Conservation (phyloP, 768 basidiomycete species). For the Auriculariales sp. region DNA sequence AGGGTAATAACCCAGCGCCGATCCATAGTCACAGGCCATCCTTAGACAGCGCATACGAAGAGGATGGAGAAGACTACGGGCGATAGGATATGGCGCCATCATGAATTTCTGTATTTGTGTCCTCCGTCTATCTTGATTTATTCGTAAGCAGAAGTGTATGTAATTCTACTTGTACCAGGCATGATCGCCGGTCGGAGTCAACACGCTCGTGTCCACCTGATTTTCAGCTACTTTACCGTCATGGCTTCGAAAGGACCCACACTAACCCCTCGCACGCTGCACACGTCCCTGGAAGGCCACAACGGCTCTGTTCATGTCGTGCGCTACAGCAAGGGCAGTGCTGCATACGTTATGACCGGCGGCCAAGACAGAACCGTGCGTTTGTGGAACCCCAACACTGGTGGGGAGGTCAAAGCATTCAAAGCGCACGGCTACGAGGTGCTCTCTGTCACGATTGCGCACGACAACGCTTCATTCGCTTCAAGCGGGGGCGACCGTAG, state of each 20-base stretch:
- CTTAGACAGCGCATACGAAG: too few species aligned
- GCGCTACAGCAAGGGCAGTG: constrained; percentile 78
- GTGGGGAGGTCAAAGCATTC: constrained; percentile 84
- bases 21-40: too few species aligned
- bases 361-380: constrained; percentile 82
- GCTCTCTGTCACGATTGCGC: constrained; percentile 72
- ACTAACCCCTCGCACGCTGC: constrained; percentile 30
- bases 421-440: constrained; percentile 93
- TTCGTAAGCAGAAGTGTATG: too few species aligned
- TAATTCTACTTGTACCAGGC: too few species aligned
- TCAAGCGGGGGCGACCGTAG: constrained; percentile 89
- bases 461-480: constrained; percentile 89
- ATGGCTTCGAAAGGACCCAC: not conserved
- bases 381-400: constrained; percentile 79
- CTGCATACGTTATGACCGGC: constrained; percentile 85
- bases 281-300: constrained; percentile 49
- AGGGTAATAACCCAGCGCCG: too few species aligned
- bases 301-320: constrained; percentile 82
- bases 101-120: too few species aligned
- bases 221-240: too few species aligned
- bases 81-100: too few species aligned
- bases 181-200: too few species aligned
- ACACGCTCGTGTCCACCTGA: too few species aligned
- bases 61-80: too few species aligned
- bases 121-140: too few species aligned